phyloP scores from a whole-genome alignment of 805 yeast species.

The Lipomyces mesembrius region DNA sequence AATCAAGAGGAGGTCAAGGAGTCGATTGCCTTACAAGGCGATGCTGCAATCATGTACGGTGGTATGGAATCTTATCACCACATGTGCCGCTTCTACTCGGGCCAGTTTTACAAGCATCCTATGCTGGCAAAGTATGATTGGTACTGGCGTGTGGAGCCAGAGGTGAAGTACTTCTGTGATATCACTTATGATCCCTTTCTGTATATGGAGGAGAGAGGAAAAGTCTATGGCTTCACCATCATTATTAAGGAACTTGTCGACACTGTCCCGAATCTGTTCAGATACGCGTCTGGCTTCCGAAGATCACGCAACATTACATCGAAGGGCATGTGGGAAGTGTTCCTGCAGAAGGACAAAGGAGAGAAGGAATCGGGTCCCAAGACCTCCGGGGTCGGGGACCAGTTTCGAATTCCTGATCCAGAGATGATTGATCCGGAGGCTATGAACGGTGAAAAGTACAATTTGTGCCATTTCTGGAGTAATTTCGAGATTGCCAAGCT shows the following conservation, averaged over 20 bases:
- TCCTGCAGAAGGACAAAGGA: conserved; percentile 48
- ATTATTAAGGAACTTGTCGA: conserved; percentile 75
- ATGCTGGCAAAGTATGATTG: conserved; percentile 73
- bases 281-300: conserved; percentile 70
- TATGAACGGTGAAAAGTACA: conserved; percentile 71
- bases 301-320: conserved; percentile 54
- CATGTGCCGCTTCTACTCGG: conserved; percentile 94
- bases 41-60: conserved; percentile 83
- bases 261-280: conserved; percentile 81
- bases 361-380: conserved; percentile 27
- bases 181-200: conserved; percentile 87
- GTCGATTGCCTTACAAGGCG: conserved; percentile 74
- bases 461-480: conserved; percentile 88
- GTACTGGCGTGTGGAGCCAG: conserved; percentile 98
- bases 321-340: conserved; percentile 72
- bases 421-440: conserved; percentile 53
- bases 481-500: conserved; percentile 87
- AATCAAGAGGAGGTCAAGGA: conserved; percentile 57
- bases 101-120: conserved; percentile 79
- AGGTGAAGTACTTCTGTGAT: conserved; percentile 87
- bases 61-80: conserved; percentile 81
- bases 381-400: conserved; percentile 35
- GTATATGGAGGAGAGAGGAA: conserved; percentile 71
- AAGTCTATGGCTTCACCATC: conserved; percentile 85
- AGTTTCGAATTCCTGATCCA: conserved; percentile 23